Evolutionary conservation across 139 green algal genomes (phyloP).

Genomic region (Pseudopediastrum boryanum): DNA sequence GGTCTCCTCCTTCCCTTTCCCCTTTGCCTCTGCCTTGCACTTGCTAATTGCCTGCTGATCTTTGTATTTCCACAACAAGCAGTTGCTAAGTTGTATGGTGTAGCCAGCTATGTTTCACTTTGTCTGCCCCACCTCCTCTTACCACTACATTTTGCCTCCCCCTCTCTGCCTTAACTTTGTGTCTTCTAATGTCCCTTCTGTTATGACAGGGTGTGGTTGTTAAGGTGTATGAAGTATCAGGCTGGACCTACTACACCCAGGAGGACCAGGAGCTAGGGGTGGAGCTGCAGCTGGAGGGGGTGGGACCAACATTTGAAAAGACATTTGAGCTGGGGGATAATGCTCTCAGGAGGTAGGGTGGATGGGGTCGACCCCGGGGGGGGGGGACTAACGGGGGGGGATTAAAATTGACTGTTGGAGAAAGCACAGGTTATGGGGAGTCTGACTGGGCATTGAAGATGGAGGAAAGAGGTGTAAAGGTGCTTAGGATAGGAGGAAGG

Average conservation of each 20-base stretch:
- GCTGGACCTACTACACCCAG: slow-evolving; percentile 23
- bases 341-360: slow-evolving; percentile 11
- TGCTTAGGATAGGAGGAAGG: background rate
- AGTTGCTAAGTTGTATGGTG: too few species aligned
- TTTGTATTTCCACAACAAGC: too few species aligned
- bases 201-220: slow-evolving; percentile 16
- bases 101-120: too few species aligned
- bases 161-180: too few species aligned
- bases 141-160: too few species aligned
- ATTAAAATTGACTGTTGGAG: background rate
- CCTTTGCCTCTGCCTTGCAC: background rate
- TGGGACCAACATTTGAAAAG: background rate
- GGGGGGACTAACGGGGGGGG: background rate
- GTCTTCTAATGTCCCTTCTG: too few species aligned
- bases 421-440: background rate
- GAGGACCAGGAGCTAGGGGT: background rate
- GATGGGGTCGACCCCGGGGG: background rate
- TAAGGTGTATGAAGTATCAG: slow-evolving; percentile 21
- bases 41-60: background rate
- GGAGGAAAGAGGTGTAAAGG: background rate
- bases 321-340: background rate
- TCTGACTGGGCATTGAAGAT: background rate
- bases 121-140: too few species aligned
- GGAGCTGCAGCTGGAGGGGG: slow-evolving; percentile 3
- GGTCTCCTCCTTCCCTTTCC: background rate